phyloP scores from a whole-genome alignment of 2,329 filamentous ascomycete genomes.

The Anthostomella pinea region DNA sequence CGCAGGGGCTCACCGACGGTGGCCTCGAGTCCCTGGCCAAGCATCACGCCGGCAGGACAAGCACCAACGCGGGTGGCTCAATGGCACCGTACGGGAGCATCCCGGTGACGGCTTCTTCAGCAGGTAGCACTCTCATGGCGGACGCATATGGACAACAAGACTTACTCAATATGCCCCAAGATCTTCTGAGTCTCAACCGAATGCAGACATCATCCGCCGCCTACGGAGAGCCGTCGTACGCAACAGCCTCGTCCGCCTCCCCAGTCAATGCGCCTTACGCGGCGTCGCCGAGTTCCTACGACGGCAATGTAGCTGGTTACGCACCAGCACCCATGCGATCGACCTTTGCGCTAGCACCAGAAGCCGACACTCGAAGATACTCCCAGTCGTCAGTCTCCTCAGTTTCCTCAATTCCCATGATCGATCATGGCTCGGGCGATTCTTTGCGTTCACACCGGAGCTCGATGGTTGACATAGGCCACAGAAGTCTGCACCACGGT shows the following conservation, averaged over 20 bases:
- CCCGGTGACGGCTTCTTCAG: slow-evolving; percentile 69
- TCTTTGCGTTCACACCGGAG: slow-evolving; percentile 49
- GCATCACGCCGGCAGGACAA: slow-evolving; percentile 55
- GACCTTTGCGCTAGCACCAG: slow-evolving; percentile 55
- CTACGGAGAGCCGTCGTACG: slow-evolving; percentile 68
- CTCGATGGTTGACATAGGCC: slow-evolving; percentile 63
- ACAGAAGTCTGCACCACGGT: slow-evolving; percentile 52
- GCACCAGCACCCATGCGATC: slow-evolving; percentile 62
- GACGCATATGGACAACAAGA: slow-evolving; percentile 59
- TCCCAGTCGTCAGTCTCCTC: slow-evolving; percentile 79
- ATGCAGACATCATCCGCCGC: slow-evolving; percentile 59
- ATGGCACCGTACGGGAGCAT: slow-evolving; percentile 72
- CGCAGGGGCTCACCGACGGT: slow-evolving; percentile 55
- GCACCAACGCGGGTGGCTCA: slow-evolving; percentile 55
- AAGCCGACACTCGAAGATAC: slow-evolving; percentile 63
- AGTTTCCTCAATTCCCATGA: slow-evolving; percentile 55
- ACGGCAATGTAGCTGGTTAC: slow-evolving; percentile 69
- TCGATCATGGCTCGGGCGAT: slow-evolving; percentile 39
- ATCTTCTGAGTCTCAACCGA: slow-evolving; percentile 69
- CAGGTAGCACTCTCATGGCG: slow-evolving; percentile 65
- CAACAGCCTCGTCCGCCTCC: slow-evolving; percentile 63
- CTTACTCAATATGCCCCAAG: slow-evolving; percentile 71
- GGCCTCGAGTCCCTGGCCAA: slow-evolving; percentile 55
- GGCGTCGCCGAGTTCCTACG: slow-evolving; percentile 68
- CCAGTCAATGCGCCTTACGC: slow-evolving; percentile 65